Conservation (phyloP, 179 eudicot species). For the Spergularia azorica region DNA sequence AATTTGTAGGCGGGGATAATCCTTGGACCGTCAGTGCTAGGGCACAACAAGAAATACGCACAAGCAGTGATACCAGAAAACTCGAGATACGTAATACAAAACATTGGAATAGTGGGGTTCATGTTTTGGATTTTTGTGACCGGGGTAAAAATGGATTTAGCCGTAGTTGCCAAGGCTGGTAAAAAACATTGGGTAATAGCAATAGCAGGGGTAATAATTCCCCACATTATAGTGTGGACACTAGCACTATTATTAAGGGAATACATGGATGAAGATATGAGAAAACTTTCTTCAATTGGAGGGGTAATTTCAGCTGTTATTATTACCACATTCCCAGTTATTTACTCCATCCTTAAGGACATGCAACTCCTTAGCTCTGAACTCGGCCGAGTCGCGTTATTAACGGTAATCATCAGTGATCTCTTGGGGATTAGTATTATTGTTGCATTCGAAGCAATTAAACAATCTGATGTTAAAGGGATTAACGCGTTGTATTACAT, state of each 20-base stretch:
- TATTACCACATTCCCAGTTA: conserved; percentile 67
- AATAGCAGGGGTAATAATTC: conserved; percentile 39
- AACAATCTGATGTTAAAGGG: conserved; percentile 40
- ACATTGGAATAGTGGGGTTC: conserved; percentile 59
- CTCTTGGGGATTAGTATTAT: conserved; percentile 45
- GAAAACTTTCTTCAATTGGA: conserved; percentile 41
- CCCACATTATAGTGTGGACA: conserved; percentile 24
- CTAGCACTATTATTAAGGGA: conserved; percentile 38
- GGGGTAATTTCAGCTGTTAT: conserved; percentile 51
- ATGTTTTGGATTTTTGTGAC: conserved; percentile 67
- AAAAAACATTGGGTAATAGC: conserved; percentile 61
- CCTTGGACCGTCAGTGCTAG: conserved; percentile 74
- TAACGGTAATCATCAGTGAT: conserved; percentile 55
- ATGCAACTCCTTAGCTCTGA: conserved; percentile 81
- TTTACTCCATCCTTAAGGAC: conserved; percentile 55
- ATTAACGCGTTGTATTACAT: conserved; percentile 47
- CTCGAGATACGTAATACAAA: conserved; percentile 38
- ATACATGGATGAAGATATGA: conserved; percentile 40
- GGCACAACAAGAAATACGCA: conserved; percentile 40
- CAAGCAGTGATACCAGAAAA: conserved; percentile 46
- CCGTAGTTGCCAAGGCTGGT: conserved; percentile 35
- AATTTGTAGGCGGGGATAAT: conserved; percentile 64
- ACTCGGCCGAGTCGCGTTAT: conserved; percentile 62
- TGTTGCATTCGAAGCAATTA: conserved; percentile 56
- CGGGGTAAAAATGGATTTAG: conserved; percentile 71